phyloP scores from a whole-genome alignment of 148 eudicot species.

The Chenopodium quinoa region DNA sequence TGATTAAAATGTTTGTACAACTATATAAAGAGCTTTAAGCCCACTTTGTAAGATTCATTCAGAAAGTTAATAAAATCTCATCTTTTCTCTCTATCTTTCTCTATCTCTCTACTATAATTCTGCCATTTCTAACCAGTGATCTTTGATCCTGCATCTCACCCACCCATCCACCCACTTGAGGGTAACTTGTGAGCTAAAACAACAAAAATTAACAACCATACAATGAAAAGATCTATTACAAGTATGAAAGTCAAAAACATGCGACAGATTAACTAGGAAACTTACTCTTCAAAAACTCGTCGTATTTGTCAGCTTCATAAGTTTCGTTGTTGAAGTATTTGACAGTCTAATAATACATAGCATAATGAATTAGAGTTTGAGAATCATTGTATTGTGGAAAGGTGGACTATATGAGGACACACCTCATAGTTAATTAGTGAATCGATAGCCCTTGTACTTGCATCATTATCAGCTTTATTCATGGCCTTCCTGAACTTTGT shows the following conservation, averaged over 20 bases:
- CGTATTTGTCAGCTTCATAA: conserved; percentile 83
- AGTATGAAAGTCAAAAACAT: background rate
- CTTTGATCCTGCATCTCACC: too few relatives aligned
- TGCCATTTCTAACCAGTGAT: too few relatives aligned
- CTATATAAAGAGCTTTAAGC: too few relatives aligned
- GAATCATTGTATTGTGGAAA: background rate
- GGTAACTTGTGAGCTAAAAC: background rate
- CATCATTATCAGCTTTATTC: conserved; percentile 98
- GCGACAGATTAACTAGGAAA: conserved; percentile 25
- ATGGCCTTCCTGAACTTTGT: conserved; percentile 92
- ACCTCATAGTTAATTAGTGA: conserved; percentile 97
- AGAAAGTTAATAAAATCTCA: too few relatives aligned
- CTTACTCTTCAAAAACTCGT: conserved; percentile 84
- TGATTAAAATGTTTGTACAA: too few relatives aligned
- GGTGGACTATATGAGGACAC: conserved; percentile 7
- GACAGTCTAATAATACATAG: conserved; percentile 59
- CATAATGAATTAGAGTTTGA: background rate
- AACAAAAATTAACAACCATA: too few relatives aligned
- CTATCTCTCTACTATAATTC: too few relatives aligned
- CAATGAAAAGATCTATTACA: background rate
- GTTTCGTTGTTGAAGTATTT: conserved; percentile 93
- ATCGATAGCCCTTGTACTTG: conserved; percentile 91
- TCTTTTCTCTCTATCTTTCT: too few relatives aligned
- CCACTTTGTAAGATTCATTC: too few relatives aligned
- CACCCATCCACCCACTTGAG: background rate